A percentile compares a stretch with the other conserved stretches of the same genome.
phyloP scores from a whole-genome alignment of 768 basidiomycete genomes.

The Tricholoma terreum region DNA sequence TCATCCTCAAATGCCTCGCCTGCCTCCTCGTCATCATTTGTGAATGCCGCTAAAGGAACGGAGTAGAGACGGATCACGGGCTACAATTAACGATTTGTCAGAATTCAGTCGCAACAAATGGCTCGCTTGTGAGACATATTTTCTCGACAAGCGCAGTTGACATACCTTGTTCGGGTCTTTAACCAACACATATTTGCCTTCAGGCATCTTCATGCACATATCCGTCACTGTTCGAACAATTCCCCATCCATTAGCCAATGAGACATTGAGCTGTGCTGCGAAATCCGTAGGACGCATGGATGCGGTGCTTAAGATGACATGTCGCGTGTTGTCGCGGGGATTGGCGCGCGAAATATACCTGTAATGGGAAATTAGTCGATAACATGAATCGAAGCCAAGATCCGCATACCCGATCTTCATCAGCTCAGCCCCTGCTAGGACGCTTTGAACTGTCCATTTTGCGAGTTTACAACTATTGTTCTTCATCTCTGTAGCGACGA shows the following conservation, averaged over 20 bases:
- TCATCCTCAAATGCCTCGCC: conserved; percentile 38
- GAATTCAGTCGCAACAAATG: conserved; percentile 5
- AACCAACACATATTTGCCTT: conserved; percentile 95
- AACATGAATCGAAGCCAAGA: background rate
- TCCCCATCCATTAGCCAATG: conserved; percentile 95
- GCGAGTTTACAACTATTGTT: conserved; percentile 98
- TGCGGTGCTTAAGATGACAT: conserved; percentile 92
- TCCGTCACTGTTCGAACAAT: conserved; percentile 95
- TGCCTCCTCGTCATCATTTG: conserved; percentile 71
- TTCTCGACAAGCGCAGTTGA: conserved; percentile 9
- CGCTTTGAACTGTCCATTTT: conserved; percentile 94
- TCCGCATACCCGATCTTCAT: conserved; percentile 92
- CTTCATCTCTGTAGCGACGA: conserved; percentile 99
- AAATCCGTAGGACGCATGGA: conserved; percentile 95
- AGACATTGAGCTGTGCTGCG: conserved; percentile 92
- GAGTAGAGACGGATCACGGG: conserved; percentile 91
- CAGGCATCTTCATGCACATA: conserved; percentile 92
- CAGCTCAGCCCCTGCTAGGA: conserved; percentile 90
- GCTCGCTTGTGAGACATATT: background rate
- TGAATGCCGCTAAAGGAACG: conserved; percentile 87
- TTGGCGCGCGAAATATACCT: conserved; percentile 95
- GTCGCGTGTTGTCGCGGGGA: conserved; percentile 92
- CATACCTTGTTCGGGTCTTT: conserved; percentile 97
- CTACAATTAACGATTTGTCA: conserved; percentile 41
- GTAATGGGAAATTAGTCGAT: conserved; percentile 2